Conservation (phyloP, 2,329 filamentous ascomycete species). For the Mycosphaerella arachidis region DNA sequence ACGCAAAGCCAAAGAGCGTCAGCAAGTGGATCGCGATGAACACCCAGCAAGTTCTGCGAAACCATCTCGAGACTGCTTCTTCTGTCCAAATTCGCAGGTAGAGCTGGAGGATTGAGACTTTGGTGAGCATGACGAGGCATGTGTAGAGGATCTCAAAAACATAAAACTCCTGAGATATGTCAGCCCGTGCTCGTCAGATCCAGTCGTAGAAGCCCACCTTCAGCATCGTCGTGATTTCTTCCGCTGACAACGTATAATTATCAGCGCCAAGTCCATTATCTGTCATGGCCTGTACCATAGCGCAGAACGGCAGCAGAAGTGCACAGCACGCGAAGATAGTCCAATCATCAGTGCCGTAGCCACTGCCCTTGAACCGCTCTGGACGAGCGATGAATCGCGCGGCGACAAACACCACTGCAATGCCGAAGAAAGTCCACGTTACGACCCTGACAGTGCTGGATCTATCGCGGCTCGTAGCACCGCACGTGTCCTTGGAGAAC, state of each 20-base stretch:
- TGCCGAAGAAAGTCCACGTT: slow-evolving; percentile 16
- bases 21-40: slow-evolving; percentile 12
- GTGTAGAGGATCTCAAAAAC: slow-evolving; percentile 20
- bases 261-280: slow-evolving; percentile 16
- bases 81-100: slow-evolving; percentile 21
- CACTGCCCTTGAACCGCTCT: slow-evolving; percentile 16
- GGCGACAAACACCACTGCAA: slow-evolving; percentile 17
- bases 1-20: slow-evolving; percentile 14
- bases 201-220: slow-evolving; percentile 4
- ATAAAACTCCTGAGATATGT: slow-evolving; percentile 13
- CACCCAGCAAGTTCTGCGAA: slow-evolving; percentile 16
- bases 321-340: slow-evolving; percentile 15
- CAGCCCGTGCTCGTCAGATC: background rate
- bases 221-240: slow-evolving; percentile 15
- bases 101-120: slow-evolving; percentile 18
- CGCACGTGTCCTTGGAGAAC: slow-evolving; percentile 16
- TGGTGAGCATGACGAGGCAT: slow-evolving; percentile 17
- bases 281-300: slow-evolving; percentile 17
- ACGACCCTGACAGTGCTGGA: slow-evolving; percentile 6
- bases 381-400: slow-evolving; percentile 17
- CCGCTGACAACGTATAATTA: slow-evolving; percentile 14
- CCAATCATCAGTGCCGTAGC: slow-evolving; percentile 20
- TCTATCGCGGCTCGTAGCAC: slow-evolving; percentile 11
- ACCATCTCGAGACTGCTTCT: slow-evolving; percentile 17
- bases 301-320: slow-evolving; percentile 15